Base-by-base conservation (phyloP, 495 filamentous ascomycete genomes). In the Tuber melanosporum region DNA sequence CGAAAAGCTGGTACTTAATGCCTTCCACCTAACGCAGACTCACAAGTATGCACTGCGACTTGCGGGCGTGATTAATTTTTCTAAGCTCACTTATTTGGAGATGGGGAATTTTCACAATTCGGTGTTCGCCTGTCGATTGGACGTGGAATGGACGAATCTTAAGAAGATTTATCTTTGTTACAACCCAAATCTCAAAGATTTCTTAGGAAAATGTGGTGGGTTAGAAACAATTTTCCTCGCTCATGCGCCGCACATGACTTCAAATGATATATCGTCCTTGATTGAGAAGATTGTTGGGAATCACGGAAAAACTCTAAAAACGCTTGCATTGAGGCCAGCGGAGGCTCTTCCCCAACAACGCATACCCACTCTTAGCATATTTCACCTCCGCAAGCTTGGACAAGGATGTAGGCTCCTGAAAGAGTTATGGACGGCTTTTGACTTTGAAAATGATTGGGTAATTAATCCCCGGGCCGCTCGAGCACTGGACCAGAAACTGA, bases 371-470 rank as follows among this genome's bases (percentile, higher is more conserved):
- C 57, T 66, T 0, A 66, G 14, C 32, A 66, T 66, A 66, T 66
- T 66, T 66, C 57, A 66, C 57, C 57, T 66, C 12, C 57, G 57
- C 57, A 66, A 66, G 22, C 57, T 66, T 32, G 57, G 57, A 3
- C 57, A 66, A 32, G 57, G 57, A 5, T 66, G 57, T 66, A 66
- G 57, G 26, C 26, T 66, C n/a, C 57, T 66, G 57, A 66, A 66
- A 32, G 57, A 66, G n/a, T 32, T 66, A 32, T 66, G 57, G 57
- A 66, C 32, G 57, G 57, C 57, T 66, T 66, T 66, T 66, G 57
- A 66, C 6, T 66, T 66, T 66, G 57, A 66, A 7, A 66, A 66
- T 66, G 26, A 66, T 17, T 66, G 57, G 57, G 57, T 66, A 66
- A 66, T 66, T 66, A n/a, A 32, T 15, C 12, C 52, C 57, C 57